A percentile compares a stretch with the other conserved stretches of the same genome.
Evolutionary conservation across 257 asterid genomes (phyloP).

Genomic region (Scutellaria barbata): DNA sequence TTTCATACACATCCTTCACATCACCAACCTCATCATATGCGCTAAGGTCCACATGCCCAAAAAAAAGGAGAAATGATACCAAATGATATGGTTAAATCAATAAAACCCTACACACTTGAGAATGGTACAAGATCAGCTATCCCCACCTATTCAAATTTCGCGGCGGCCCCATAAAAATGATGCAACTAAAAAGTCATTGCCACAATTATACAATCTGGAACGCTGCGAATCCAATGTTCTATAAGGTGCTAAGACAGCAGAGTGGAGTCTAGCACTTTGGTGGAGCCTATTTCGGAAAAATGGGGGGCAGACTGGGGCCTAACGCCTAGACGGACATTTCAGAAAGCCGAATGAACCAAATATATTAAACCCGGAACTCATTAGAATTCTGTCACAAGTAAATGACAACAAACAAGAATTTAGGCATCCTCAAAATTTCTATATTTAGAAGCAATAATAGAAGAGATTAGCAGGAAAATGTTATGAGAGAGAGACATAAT

Average conservation of each 20-base stretch:
- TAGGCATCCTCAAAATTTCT: too few relatives aligned
- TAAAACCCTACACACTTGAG: slow-evolving; percentile 4
- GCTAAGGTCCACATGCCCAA: slow-evolving; percentile 1
- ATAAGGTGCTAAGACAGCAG: too few relatives aligned
- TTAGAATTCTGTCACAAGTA: too few relatives aligned
- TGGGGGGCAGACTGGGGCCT: too few relatives aligned
- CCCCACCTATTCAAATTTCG: slow-evolving; percentile 13
- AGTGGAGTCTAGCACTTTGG: too few relatives aligned
- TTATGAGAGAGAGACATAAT: slow-evolving; percentile 17
- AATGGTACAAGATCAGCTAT: slow-evolving; percentile 30
- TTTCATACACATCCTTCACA: background rate
- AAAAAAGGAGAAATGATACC: background rate
- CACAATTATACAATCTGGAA: background rate
- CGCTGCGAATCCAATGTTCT: too few relatives aligned
- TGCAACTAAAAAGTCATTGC: slow-evolving; percentile 10
- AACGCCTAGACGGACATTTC: too few relatives aligned
- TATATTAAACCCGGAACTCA: too few relatives aligned
- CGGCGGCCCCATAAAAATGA: slow-evolving; percentile 33
- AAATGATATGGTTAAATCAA: background rate
- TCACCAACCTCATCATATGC: background rate
- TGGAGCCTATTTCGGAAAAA: too few relatives aligned
- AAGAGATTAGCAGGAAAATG: background rate
- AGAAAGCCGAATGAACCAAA: too few relatives aligned
- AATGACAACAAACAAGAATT: too few relatives aligned
- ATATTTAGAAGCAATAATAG: too few relatives aligned